These are phyloP conservation scores for Phytophthora boehmeriae DNA, from an alignment of 352 stramenopile species.

Conservation along the genomic window DNA sequence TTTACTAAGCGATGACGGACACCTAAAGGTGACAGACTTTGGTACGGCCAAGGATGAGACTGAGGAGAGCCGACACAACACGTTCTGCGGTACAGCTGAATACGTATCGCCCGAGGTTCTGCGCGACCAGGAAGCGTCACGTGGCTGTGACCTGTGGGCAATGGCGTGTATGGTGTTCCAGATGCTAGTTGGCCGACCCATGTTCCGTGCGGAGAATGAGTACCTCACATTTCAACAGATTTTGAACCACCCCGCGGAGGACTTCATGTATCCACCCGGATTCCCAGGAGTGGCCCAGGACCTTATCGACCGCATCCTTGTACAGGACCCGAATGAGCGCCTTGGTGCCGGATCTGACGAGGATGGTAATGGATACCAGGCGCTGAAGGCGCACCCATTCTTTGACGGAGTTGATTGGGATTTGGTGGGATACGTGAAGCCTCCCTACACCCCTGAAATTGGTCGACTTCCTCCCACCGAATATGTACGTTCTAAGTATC, in stretches of 20 bases:
- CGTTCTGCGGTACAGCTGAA: constrained; percentile 92
- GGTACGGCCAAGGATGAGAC: constrained; percentile 86
- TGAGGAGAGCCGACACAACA: constrained; percentile 83
- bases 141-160: constrained; percentile 90
- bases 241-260: constrained; percentile 80
- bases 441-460: constrained; percentile 71
- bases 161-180: constrained; percentile 93
- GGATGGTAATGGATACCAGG: constrained; percentile 74
- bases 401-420: constrained; percentile 87
- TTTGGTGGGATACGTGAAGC: constrained; percentile 42
- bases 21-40: constrained; percentile 93
- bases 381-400: constrained; percentile 80
- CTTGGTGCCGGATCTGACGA: constrained; percentile 77
- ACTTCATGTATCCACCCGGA: constrained; percentile 71
- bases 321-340: constrained; percentile 73
- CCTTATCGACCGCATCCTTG: constrained; percentile 78
- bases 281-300: constrained; percentile 71
- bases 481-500: constrained; percentile 45
- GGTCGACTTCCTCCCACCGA: constrained; percentile 66
- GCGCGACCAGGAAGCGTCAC: constrained; percentile 80
- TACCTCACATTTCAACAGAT: constrained; percentile 93
- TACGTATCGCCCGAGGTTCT: constrained; percentile 93
- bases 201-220: constrained; percentile 91
- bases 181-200: constrained; percentile 80
- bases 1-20: constrained; percentile 79